Conservation (phyloP, 1,284 basidiomycete genomes). For the Rhodotorula sp. region DNA sequence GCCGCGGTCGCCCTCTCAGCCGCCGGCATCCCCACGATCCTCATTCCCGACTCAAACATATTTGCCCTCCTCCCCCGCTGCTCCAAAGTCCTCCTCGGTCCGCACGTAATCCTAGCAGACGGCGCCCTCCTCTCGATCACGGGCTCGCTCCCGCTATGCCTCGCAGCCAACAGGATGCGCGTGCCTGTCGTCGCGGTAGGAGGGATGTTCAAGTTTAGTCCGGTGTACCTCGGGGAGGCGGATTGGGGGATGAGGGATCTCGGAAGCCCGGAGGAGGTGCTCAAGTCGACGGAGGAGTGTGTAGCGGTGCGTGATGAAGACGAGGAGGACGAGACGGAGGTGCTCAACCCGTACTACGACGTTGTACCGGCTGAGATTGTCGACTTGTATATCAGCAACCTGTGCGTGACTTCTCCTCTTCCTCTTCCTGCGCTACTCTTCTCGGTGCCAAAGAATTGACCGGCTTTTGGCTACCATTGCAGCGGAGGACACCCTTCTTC, state of each 20-base stretch:
- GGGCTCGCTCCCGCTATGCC: constrained; percentile 77
- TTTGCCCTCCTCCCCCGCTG: constrained; percentile 95
- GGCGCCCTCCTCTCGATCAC: constrained; percentile 89
- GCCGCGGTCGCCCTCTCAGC: constrained; percentile 77
- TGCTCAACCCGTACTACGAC: constrained; percentile 78
- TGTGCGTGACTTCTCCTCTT: constrained; percentile 18
- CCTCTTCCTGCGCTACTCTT: not conserved
- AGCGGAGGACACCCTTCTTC: constrained; percentile 41
- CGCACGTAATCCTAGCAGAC: constrained; percentile 85
- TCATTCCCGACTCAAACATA: constrained; percentile 92
- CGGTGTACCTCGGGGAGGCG: constrained; percentile 87
- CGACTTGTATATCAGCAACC: constrained; percentile 90
- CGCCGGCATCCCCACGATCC: constrained; percentile 83
- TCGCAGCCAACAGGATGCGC: constrained; percentile 85
- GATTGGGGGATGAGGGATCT: constrained; percentile 78
- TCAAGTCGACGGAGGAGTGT: constrained; percentile 50
- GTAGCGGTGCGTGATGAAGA: constrained; percentile 56
- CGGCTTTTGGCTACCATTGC: not conserved
- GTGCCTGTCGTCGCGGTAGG: constrained; percentile 93
- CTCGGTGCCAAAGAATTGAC: not conserved
- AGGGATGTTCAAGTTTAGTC: constrained; percentile 94
- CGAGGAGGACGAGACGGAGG: constrained; percentile 51
- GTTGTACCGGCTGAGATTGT: constrained; percentile 89
- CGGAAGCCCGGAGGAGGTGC: constrained; percentile 76
- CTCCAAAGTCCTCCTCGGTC: constrained; percentile 91